Conservation (phyloP, 2,329 filamentous ascomycete species). For the Cadophora sp. region DNA sequence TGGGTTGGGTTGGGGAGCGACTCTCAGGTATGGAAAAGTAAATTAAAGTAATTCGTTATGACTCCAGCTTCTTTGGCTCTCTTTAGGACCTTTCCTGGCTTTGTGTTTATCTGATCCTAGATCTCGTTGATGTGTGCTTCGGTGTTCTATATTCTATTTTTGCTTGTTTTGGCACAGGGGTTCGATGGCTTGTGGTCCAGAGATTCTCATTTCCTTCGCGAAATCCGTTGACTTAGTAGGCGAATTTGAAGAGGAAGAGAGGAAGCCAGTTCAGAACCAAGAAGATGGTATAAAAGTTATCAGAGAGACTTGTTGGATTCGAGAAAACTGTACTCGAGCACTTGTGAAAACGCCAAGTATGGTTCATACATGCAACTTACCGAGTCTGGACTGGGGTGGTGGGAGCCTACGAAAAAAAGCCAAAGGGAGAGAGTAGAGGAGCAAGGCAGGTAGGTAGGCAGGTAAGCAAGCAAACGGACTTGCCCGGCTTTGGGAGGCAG, state of each 20-base stretch:
- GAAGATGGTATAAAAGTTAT: too few relatives aligned
- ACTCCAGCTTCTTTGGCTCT: neutral
- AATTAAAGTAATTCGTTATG: slow-evolving; percentile 10
- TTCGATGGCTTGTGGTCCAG: too few relatives aligned
- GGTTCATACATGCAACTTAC: neutral
- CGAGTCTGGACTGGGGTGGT: neutral
- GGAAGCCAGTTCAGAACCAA: too few relatives aligned
- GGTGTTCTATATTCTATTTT: too few relatives aligned
- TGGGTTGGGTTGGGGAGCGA: neutral
- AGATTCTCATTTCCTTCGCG: too few relatives aligned
- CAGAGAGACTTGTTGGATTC: neutral
- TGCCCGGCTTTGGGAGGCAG: neutral
- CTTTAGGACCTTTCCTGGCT: too few relatives aligned
- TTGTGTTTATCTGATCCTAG: too few relatives aligned
- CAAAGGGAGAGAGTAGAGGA: neutral
- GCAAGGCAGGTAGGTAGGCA: neutral
- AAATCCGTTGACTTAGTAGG: too few relatives aligned
- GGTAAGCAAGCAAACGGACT: neutral
- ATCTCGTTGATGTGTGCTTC: too few relatives aligned
- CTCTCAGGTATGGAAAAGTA: neutral
- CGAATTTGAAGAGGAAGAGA: too few relatives aligned
- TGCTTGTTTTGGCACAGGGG: too few relatives aligned
- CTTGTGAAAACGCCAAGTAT: neutral
- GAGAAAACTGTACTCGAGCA: neutral
- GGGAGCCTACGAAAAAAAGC: neutral